Evolutionary conservation across 306 rosid species (phyloP), one percentile per base, ranked within the genome.

Genomic region (Comarum palustre): DNA sequence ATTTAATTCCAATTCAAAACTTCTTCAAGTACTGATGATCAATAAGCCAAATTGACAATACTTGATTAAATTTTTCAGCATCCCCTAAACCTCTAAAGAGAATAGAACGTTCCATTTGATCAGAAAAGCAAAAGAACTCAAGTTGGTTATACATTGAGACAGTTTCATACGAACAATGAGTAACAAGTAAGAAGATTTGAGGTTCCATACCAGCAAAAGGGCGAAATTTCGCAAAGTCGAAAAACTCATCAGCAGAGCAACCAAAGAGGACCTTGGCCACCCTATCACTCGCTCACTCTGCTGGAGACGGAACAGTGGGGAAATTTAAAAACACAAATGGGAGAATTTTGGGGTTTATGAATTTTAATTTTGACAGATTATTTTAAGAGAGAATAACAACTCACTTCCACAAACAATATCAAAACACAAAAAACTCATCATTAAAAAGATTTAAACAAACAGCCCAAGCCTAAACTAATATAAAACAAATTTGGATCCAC

Each of bases 241-340:
- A 92, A 42, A 86, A 87, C 43, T 89, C 87, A 68, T 89, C 91
- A 6, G 91, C 97, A 51, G 93, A 87, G 80, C 93, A 87, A 54
- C 93, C 97, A 66, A 89, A 86, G 34, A 92, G 87, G 75, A 79
- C 84, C 71, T 69, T 87, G 15, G 92, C 91, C 24, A 76, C 87
- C 75, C 87, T 82, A 60, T 92, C 93, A n/a, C n/a, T n/a, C n/a
- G n/a, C n/a, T n/a, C n/a, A n/a, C n/a, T n/a, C n/a, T n/a, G n/a
- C n/a, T n/a, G n/a, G n/a, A n/a, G n/a, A n/a, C n/a, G n/a, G n/a
- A n/a, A n/a, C n/a, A n/a, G n/a, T n/a, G n/a, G n/a, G n/a, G n/a
- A n/a, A n/a, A n/a, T n/a, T n/a, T n/a, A n/a, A n/a, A n/a, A n/a
- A n/a, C n/a, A n/a, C n/a, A n/a, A n/a, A n/a, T n/a, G n/a, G n/a